Conservation (phyloP, 495 filamentous ascomycete species). For the Hyaloscypha finlandica region DNA sequence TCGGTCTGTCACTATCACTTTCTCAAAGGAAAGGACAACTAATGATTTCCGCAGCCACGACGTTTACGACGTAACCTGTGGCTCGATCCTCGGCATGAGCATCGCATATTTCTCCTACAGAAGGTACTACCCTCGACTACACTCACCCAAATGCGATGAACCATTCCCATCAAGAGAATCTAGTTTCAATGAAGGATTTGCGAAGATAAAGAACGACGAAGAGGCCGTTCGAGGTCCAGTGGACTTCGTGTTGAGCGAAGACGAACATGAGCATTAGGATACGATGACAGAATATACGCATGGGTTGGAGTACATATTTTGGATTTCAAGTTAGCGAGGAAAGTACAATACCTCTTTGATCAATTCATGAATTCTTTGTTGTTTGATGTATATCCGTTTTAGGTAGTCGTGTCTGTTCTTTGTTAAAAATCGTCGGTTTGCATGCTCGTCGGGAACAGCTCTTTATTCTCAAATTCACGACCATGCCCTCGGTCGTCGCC, state of each 20-base stretch:
- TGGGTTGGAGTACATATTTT: not conserved
- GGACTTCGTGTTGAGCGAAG: conserved; percentile 27
- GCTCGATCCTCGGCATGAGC: conserved; percentile 69
- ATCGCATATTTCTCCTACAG: conserved; percentile 84
- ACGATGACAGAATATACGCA: not conserved
- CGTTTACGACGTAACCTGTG: conserved; percentile 84
- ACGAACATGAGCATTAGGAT: conserved; percentile 20
- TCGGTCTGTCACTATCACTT: conserved; percentile 27
- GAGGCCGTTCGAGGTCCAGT: conserved; percentile 23
- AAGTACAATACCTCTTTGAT: not conserved
- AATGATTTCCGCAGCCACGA: conserved; percentile 62
- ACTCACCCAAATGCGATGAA: conserved; percentile 49
- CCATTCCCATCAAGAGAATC: conserved; percentile 43
- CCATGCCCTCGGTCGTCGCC: not conserved
- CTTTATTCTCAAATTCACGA: not conserved
- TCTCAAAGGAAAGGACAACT: not conserved
- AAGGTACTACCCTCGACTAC: conserved; percentile 57
- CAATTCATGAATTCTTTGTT: not conserved
- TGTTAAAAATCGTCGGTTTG: not conserved
- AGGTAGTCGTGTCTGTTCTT: not conserved
- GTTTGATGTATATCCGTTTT: not conserved
- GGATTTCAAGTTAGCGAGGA: not conserved
- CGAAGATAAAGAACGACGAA: conserved; percentile 33
- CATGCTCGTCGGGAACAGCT: not conserved
- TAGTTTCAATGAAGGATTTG: conserved; percentile 32